phyloP scores from a whole-genome alignment of 78 protist genomes.

The Mastigamoeba balamuthi region DNA sequence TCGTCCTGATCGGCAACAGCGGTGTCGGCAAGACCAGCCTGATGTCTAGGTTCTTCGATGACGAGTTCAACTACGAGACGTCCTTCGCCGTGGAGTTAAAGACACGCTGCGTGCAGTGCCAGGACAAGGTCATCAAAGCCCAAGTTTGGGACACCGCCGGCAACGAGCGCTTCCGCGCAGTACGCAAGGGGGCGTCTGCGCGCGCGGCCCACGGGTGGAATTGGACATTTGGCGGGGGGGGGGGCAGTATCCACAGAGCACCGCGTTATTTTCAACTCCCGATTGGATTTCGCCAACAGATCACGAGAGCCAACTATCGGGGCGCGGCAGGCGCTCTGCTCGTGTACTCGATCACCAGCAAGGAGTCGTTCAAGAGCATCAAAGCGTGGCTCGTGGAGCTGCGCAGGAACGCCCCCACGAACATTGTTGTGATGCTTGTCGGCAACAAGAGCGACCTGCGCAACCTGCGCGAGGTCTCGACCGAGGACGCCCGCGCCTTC shows the following conservation, averaged over 20 bases:
- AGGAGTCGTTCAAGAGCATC: constrained; percentile 48
- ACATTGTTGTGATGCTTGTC: constrained; percentile 91
- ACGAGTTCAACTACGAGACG: constrained; percentile 92
- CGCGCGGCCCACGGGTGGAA: too few relatives aligned
- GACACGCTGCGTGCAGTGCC: constrained; percentile 69
- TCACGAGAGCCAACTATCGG: constrained; percentile 68
- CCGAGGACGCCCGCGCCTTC: constrained; percentile 54
- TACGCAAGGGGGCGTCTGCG: too few relatives aligned
- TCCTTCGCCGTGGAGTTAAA: constrained; percentile 99
- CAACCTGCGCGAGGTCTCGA: constrained; percentile 51
- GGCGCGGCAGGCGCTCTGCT: constrained; percentile 87
- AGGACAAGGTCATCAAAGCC: constrained; percentile 70
- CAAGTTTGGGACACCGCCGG: constrained; percentile 74
- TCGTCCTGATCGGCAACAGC: constrained; percentile 95
- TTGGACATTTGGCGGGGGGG: too few relatives aligned
- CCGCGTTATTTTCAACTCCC: too few relatives aligned
- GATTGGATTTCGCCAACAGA: too few relatives aligned
- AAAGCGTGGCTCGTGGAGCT: constrained; percentile 67
- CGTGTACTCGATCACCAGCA: constrained; percentile 33
- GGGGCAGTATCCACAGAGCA: too few relatives aligned
- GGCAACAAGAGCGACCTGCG: constrained; percentile 87
- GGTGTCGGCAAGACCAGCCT: constrained; percentile 94
- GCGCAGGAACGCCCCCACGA: constrained; percentile 78
- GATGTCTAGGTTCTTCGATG: constrained; percentile 56
- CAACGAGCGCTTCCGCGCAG: constrained; percentile 90